These are phyloP conservation scores for Arabidopsis arenosa DNA, from an alignment of 345 rosid species.

Conservation along the genomic window DNA sequence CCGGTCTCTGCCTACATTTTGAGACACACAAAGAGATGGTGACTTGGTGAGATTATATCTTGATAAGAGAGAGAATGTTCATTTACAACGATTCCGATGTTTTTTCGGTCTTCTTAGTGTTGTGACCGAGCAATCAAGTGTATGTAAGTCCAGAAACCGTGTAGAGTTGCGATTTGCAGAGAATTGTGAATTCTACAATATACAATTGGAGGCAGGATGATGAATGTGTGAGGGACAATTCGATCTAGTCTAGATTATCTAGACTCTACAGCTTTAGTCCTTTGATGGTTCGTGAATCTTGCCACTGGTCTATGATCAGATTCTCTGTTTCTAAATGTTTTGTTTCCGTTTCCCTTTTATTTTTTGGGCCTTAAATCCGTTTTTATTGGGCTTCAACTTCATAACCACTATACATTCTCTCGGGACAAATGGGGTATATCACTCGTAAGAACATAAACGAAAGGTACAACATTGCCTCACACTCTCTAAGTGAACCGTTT, in stretches of 20 bases:
- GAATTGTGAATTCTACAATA: conserved; percentile 14
- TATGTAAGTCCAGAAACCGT: conserved; percentile 3
- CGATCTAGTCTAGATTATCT: no score
- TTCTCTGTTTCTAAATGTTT: conserved; percentile 8
- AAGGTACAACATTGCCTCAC: not conserved
- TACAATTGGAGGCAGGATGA: not conserved
- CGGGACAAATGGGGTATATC: not conserved
- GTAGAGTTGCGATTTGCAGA: conserved; percentile 15
- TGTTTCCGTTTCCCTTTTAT: not conserved
- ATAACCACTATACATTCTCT: not conserved
- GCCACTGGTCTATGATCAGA: not conserved
- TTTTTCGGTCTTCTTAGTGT: not conserved
- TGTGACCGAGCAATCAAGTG: not conserved
- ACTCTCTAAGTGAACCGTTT: not conserved
- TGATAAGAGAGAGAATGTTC: conserved; percentile 19
- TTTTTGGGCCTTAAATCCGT: not conserved
- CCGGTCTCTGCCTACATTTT: conserved; percentile 28
- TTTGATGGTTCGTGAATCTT: not conserved
- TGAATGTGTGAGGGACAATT: not conserved
- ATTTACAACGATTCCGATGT: conserved; percentile 14
- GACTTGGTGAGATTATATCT: conserved; percentile 1
- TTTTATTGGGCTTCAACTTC: not conserved
- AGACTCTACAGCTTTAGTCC: conserved; percentile 1
- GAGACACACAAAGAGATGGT: not conserved
- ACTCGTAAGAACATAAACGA: not conserved